These are phyloP conservation scores for Boletus semigastroideus DNA, from an alignment of 1,284 basidiomycete species.

Conservation along the genomic window DNA sequence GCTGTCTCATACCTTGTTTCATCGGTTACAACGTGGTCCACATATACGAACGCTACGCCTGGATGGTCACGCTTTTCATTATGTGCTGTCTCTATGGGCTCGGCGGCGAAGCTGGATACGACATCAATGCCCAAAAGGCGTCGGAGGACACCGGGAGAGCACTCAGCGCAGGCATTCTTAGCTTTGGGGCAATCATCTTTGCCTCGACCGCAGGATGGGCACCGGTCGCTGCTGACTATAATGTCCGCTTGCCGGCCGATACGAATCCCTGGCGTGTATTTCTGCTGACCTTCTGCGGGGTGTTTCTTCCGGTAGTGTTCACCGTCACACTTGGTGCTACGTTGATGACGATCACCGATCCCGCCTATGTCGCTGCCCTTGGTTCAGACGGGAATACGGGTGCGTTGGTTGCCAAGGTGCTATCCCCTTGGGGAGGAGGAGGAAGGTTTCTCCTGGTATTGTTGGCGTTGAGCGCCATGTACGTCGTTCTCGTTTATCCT, in stretches of 20 bases:
- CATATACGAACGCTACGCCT: slow-evolving; percentile 61
- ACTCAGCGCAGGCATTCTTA: slow-evolving; percentile 48
- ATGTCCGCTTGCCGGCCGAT: slow-evolving; percentile 48
- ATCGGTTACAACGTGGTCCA: slow-evolving; percentile 55
- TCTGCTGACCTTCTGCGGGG: slow-evolving; percentile 53
- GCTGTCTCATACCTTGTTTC: slow-evolving; percentile 48
- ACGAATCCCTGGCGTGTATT: slow-evolving; percentile 50
- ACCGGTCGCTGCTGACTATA: slow-evolving; percentile 56
- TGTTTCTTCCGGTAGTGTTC: slow-evolving; percentile 56
- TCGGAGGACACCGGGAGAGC: slow-evolving; percentile 47
- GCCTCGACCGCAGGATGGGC: slow-evolving; percentile 52
- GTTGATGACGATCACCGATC: slow-evolving; percentile 55
- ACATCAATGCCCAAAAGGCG: slow-evolving; percentile 45
- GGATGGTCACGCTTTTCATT: slow-evolving; percentile 55
- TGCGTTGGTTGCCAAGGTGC: slow-evolving; percentile 42
- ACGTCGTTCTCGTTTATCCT: slow-evolving; percentile 9
- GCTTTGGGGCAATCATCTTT: slow-evolving; percentile 61
- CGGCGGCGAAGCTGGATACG: slow-evolving; percentile 50
- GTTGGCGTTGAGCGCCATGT: slow-evolving; percentile 55
- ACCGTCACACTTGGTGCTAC: slow-evolving; percentile 55
- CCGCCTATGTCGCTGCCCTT: slow-evolving; percentile 50
- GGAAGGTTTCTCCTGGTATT: slow-evolving; percentile 62
- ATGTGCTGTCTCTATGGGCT: slow-evolving; percentile 58
- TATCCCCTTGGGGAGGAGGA: slow-evolving; percentile 48
- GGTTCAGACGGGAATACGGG: slow-evolving; percentile 48